Evolutionary conservation across 306 rosid species (phyloP).

Genomic region (Cicer bijugum): DNA sequence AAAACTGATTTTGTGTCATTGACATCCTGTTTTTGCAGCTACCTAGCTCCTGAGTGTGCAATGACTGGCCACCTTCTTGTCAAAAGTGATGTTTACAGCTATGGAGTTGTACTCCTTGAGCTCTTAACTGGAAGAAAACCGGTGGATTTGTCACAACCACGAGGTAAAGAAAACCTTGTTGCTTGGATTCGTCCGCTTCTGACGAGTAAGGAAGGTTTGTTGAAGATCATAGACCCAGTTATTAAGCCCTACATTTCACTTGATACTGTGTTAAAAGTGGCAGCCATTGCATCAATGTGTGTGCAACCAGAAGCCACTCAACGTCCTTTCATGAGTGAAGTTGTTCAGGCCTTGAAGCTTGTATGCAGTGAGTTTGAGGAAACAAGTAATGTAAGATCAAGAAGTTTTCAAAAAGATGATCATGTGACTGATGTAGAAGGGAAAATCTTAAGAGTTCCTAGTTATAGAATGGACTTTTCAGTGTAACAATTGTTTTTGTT

Average conservation of each 20-base stretch:
- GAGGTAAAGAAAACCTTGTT: conserved; percentile 90
- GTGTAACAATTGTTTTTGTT: conserved; percentile 20
- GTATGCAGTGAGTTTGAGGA: conserved; percentile 78
- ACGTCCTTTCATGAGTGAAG: conserved; percentile 95
- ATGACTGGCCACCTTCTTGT: conserved; percentile 95
- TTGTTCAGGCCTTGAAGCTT: conserved; percentile 88
- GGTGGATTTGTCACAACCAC: conserved; percentile 77
- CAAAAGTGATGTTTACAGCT: conserved; percentile 94
- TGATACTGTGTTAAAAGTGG: conserved; percentile 68
- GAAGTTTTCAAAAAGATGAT: conserved; percentile 51
- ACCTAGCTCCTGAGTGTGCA: conserved; percentile 92
- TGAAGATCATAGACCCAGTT: conserved; percentile 65
- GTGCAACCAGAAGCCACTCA: conserved; percentile 88
- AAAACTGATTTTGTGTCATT: conserved; percentile 24
- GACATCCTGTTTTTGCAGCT: conserved; percentile 55
- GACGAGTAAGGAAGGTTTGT: conserved; percentile 69
- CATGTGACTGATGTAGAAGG: conserved; percentile 38
- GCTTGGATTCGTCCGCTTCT: conserved; percentile 88
- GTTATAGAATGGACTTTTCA: conserved; percentile 19
- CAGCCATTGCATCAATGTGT: conserved; percentile 94
- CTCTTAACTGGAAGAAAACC: conserved; percentile 88
- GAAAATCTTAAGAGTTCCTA: conserved; percentile 17
- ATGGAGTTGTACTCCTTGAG: conserved; percentile 92
- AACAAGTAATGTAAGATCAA: conserved; percentile 49
- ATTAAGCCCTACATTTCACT: conserved; percentile 52